A percentile compares a stretch with the other conserved stretches of the same genome.
These are phyloP conservation scores for Hymenoscyphus occultus DNA, from an alignment of 2,329 filamentous ascomycete genomes.

Conservation along the genomic window DNA sequence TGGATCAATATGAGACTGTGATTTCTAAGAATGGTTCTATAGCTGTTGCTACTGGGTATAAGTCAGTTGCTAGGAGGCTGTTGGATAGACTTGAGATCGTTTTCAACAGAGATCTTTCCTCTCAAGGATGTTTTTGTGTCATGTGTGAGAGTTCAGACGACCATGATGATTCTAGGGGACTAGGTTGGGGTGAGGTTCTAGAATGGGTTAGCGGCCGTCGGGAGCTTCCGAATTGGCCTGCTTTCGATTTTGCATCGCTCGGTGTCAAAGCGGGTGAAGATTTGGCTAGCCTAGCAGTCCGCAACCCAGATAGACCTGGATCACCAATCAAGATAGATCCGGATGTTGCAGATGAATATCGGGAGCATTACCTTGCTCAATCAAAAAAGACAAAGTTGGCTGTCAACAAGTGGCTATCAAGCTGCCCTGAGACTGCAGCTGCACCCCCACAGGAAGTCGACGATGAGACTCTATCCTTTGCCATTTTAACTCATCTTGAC, in stretches of 20 bases:
- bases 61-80: constrained; percentile 85
- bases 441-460: constrained; percentile 85
- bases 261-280: constrained; percentile 59
- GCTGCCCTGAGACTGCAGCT: constrained; percentile 66
- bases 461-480: constrained; percentile 90
- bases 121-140: constrained; percentile 78
- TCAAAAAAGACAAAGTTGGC: constrained; percentile 89
- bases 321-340: constrained; percentile 78
- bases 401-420: constrained; percentile 85
- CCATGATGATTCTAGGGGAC: constrained; percentile 56
- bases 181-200: constrained; percentile 94
- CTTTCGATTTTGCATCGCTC: constrained; percentile 70
- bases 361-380: constrained; percentile 87
- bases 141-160: constrained; percentile 67
- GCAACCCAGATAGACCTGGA: constrained; percentile 59
- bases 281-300: constrained; percentile 47
- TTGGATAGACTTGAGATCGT: constrained; percentile 91
- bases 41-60: constrained; percentile 91
- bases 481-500: constrained; percentile 84
- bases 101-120: constrained; percentile 87
- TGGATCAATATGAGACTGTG: constrained; percentile 84
- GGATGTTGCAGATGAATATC: constrained; percentile 89
- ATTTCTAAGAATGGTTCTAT: constrained; percentile 81
- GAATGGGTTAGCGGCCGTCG: constrained; percentile 88
- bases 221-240: constrained; percentile 84